Percentiles rank a stretch among this genome's conserved stretches.
phyloP scores from a whole-genome alignment of 805 yeast genomes.

The Yarrowia porcina region DNA sequence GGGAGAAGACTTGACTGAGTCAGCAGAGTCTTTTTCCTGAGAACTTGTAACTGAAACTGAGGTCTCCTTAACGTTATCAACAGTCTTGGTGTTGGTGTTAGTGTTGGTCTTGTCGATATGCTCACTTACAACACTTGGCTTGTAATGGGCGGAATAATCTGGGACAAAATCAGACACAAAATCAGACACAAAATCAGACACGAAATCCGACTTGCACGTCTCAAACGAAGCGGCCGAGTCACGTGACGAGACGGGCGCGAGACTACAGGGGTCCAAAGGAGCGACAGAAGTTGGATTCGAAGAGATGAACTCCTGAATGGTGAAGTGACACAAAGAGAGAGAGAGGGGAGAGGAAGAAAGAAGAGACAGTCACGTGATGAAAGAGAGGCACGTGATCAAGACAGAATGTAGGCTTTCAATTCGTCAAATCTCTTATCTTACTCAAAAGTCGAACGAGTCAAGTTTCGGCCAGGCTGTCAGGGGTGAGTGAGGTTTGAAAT shows the following conservation, averaged over 20 bases:
- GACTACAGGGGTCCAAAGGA: constrained; percentile 20
- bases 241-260: neutral
- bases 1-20: constrained; percentile 25
- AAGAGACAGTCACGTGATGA: too few relatives aligned
- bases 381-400: neutral
- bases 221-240: constrained; percentile 12
- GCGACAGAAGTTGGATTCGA: constrained; percentile 17
- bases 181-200: constrained; percentile 5
- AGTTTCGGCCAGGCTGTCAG: neutral
- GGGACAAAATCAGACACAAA: constrained; percentile 18
- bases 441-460: neutral
- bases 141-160: neutral
- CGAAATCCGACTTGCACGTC: constrained; percentile 5
- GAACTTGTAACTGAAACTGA: too few relatives aligned
- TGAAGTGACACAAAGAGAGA: too few relatives aligned
- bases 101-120: too few relatives aligned
- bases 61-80: too few relatives aligned
- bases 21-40: neutral
- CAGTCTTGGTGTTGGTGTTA: neutral
- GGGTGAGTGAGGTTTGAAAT: neutral
- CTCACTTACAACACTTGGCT: too few relatives aligned
- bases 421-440: too few relatives aligned
- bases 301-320: constrained; percentile 9
- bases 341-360: too few relatives aligned
- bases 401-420: too few relatives aligned